Evolutionary conservation across 164 flowering plant species (phyloP), one percentile per base, ranked within the genome.

Genomic region (Aristolochia californica): DNA sequence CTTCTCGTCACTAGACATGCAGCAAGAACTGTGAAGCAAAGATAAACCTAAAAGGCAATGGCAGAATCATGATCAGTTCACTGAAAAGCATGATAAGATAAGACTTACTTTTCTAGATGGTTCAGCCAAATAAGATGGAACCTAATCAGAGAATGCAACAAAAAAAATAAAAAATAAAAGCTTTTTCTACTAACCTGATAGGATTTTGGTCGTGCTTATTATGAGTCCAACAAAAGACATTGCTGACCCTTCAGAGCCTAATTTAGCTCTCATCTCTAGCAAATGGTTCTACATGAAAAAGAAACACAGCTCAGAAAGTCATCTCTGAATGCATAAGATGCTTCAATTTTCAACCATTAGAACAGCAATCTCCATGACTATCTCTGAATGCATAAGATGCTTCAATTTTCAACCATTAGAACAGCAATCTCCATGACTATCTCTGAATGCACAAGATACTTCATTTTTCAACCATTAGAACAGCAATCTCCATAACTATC

Each of bases 151-250:
- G 12, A 22, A 50, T 22, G 4, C 20, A 13, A 9, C 16, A 48
- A n/a, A 20, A 48, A 48, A 48, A 20, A 48, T 17, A 5, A 5
- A 59, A 59, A 28, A 14, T 25, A 21, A 13, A 58, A 12, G 17
- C 59, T 43, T 16, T 44, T 5, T 22, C 23, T 26, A 48, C 23
- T 62, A 70, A 94, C 99, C 91, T 74, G 99, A 94, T 24, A 94
- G 85, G 68, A 83, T 83, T 74, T 80, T 84, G 62, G 84, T 82
- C 66, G 74, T 59, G 68, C 77, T 76, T 57, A 94, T 61, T 47
- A 90, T 63, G 16, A 85, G 80, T 57, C 80, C 73, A 20, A 73
- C 72, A 59, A 83, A 88, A 59, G 95, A 80, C 5, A 75, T 11
- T 0, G 70, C 57, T 48, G 74, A 65, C 56, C 72, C 78, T 44